Evolutionary conservation across 371 early-diverging fungal genomes (phyloP).

Genomic region (Actinomortierella ambigua): DNA sequence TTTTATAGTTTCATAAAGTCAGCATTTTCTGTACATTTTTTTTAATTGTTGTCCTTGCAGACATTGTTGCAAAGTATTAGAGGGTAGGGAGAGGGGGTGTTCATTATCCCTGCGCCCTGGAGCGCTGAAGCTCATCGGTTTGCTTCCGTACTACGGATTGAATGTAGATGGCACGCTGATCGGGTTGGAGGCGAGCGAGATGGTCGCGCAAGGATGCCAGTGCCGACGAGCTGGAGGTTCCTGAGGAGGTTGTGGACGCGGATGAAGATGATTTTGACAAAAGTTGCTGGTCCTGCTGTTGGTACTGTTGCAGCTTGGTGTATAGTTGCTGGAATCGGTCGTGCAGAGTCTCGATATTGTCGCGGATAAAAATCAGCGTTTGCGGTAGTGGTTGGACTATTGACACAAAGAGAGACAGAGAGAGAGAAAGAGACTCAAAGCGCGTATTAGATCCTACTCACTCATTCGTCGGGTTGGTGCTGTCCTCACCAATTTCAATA

Average conservation of each 20-base stretch:
- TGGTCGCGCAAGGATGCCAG: slow-evolving; percentile 22
- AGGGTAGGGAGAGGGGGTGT: too few species aligned
- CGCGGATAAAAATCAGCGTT: slow-evolving; percentile 43
- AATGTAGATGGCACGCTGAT: slow-evolving; percentile 28
- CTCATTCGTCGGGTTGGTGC: too few species aligned
- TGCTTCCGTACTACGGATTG: slow-evolving; percentile 32
- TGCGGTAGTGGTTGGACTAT: slow-evolving; percentile 36
- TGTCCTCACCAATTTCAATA: too few species aligned
- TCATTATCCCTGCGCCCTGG: too few species aligned
- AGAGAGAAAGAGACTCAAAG: not conserved
- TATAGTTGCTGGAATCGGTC: slow-evolving; percentile 29
- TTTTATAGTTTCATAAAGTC: too few species aligned
- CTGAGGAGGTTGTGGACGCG: not conserved
- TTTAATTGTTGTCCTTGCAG: too few species aligned
- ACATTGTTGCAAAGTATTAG: too few species aligned
- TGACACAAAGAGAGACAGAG: not conserved
- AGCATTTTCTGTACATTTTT: too few species aligned
- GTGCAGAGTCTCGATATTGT: slow-evolving; percentile 36
- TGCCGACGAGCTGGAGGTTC: slow-evolving; percentile 2
- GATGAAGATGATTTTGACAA: slow-evolving; percentile 5
- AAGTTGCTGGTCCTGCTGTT: slow-evolving; percentile 2
- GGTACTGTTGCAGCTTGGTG: slow-evolving; percentile 6
- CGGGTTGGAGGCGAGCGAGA: slow-evolving; percentile 16
- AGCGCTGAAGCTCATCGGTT: slow-evolving; percentile 13
- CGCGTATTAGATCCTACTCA: too few species aligned